Evolutionary conservation across 768 basidiomycete species (phyloP).

Genomic region (Russula brevipes): DNA sequence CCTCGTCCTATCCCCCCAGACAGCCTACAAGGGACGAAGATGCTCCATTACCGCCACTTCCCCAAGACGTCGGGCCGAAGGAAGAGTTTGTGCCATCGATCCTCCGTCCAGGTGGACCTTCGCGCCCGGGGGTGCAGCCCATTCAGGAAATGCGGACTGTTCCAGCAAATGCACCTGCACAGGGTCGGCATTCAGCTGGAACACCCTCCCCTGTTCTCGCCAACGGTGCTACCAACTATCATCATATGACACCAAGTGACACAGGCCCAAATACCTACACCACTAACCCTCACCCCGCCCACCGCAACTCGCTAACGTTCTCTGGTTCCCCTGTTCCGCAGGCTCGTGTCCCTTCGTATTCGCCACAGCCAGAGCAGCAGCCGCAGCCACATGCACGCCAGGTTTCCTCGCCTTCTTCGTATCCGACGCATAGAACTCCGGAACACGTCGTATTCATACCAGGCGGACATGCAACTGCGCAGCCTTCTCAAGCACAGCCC

Average conservation of each 20-base stretch:
- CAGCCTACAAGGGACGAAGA: conserved; percentile 5
- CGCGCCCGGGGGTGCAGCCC: neutral
- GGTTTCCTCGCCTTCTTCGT: neutral
- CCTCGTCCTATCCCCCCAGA: neutral
- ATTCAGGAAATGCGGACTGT: neutral
- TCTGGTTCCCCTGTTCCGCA: conserved; percentile 4
- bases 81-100: conserved; percentile 14
- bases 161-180: neutral
- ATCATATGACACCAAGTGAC: neutral
- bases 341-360: neutral
- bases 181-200: neutral
- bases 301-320: neutral
- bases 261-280: neutral
- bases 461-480: conserved; percentile 3
- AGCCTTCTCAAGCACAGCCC: conserved; percentile 16
- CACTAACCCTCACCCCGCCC: neutral
- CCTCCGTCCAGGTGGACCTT: conserved; percentile 17
- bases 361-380: neutral
- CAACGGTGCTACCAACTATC: neutral
- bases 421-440: neutral
- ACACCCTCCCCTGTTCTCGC: neutral
- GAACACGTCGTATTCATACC: neutral
- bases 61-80: conserved; percentile 3
- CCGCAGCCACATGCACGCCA: neutral
- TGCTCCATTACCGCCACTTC: conserved; percentile 15